Base-by-base conservation (phyloP, 352 stramenopile genomes). In the Phytophthora sp. region DNA sequence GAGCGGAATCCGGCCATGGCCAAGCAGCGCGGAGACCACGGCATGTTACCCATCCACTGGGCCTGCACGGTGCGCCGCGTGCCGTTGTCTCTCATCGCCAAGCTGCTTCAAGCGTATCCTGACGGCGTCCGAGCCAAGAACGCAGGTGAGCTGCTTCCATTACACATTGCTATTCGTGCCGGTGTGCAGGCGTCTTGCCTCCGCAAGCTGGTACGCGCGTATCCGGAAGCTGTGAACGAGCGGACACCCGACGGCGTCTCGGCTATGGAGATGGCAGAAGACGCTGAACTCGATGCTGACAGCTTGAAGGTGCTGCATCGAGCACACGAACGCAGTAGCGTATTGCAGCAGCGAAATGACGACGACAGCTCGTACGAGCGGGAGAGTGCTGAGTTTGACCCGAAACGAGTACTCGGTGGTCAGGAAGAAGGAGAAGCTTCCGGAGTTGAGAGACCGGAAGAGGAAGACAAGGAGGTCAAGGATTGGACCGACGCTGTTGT, bases 1-100 rank as follows among this genome's bases (percentile, higher is more conserved):
- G 80, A 91, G 53, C 73, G 80, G 23, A 58, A 76, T 7, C 80
- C 84, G 4, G 56, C 69, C 30, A 69, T 71, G 52, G 86, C 84
- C 7, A 65, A 75, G 16, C 73, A 86, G 35, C 50, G 67, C 18
- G 86, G 81, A n/a, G 82, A 91, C 53, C 90, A 93, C 61, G 83
- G 69, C 64, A 93, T 95, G 86, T 77, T 93, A n/a, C 84, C 86
- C 6, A 71, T 95, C 35, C 86, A 95, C 54, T 95, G 86, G 86
- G 84, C 75, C 9, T 93, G 83, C 64, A 93, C 86, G 0, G 86
- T 93, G 36, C 62, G 63, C 38, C 74, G 76, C 9, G 82, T 89
- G 35, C 85, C 86, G 6, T 52, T 91, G 11, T 58, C 79, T n/a
- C 71, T 95, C 15, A 71, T 95, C 24, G 56, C 73, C 8, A 79